Percentiles rank a stretch among this genome's conserved stretches.
Conservation (phyloP, 2,329 filamentous ascomycete genomes). For the Leptographium galeiforme region DNA sequence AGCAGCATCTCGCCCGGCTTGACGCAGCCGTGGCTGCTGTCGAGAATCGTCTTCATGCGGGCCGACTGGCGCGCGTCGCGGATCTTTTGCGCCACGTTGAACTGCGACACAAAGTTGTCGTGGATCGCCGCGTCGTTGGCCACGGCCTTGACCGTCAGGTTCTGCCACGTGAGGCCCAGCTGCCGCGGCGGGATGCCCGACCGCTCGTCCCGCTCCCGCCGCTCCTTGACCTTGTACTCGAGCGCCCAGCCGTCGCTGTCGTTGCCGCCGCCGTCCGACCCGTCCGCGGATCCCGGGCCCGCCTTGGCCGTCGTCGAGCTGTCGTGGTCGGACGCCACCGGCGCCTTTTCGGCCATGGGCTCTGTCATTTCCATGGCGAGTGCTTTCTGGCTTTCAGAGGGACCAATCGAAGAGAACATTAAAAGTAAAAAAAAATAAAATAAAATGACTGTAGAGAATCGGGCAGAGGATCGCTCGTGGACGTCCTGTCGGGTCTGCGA, state of each 20-base stretch:
- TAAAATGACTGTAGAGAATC: neutral
- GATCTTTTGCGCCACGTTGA: slow-evolving; percentile 38
- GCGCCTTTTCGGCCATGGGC: too few species aligned
- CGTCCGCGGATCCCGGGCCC: slow-evolving; percentile 25
- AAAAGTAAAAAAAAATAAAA: neutral
- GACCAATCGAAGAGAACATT: too few species aligned
- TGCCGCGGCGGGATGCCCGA: slow-evolving; percentile 4
- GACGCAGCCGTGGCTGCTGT: slow-evolving; percentile 44
- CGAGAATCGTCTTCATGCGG: slow-evolving; percentile 50
- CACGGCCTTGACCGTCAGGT: slow-evolving; percentile 49
- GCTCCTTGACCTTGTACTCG: neutral
- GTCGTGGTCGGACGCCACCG: slow-evolving; percentile 4
- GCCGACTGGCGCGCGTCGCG: slow-evolving; percentile 40
- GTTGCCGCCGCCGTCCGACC: neutral
- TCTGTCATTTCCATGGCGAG: too few species aligned
- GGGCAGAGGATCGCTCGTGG: neutral
- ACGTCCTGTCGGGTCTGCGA: neutral
- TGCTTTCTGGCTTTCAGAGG: too few species aligned
- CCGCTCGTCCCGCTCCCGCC: neutral
- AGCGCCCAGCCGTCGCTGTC: neutral
- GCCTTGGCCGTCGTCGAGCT: slow-evolving; percentile 1
- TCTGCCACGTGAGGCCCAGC: slow-evolving; percentile 52
- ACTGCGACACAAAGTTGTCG: slow-evolving; percentile 48
- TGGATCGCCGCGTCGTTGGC: slow-evolving; percentile 49
- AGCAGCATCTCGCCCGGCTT: slow-evolving; percentile 42